phyloP scores from a whole-genome alignment of 2,329 filamentous ascomycete genomes.

The Fusarium caatingaense region DNA sequence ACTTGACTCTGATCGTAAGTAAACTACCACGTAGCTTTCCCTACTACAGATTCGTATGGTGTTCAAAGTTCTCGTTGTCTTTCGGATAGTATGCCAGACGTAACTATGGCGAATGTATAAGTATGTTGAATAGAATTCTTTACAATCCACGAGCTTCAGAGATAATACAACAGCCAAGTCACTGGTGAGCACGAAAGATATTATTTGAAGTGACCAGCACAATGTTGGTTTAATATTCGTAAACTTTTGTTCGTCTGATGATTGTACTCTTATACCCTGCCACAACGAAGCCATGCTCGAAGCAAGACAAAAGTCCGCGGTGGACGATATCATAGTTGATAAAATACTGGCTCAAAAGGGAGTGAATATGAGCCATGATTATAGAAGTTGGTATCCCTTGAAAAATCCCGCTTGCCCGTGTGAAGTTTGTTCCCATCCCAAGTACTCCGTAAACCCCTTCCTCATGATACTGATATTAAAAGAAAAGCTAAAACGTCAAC shows the following conservation, averaged over 20 bases:
- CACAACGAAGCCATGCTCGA: background rate
- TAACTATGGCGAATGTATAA: background rate
- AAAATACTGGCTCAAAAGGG: slow-evolving; percentile 14
- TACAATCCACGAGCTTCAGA: background rate
- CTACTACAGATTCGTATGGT: background rate
- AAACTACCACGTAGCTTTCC: too few species aligned
- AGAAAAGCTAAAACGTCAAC: slow-evolving; percentile 10
- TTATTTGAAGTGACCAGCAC: background rate
- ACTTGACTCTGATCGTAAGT: background rate
- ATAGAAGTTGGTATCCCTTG: slow-evolving; percentile 24
- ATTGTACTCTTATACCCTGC: background rate
- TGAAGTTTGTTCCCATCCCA: slow-evolving; percentile 7
- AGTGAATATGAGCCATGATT: slow-evolving; percentile 27
- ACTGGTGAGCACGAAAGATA: background rate
- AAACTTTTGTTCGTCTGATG: background rate
- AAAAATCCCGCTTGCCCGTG: slow-evolving; percentile 18
- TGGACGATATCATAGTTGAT: slow-evolving; percentile 18
- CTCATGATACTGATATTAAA: slow-evolving; percentile 15
- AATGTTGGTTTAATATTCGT: background rate
- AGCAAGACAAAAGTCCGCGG: background rate
- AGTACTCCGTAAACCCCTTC: slow-evolving; percentile 30
- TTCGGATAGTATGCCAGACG: background rate
- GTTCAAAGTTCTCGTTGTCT: background rate
- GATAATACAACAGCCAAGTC: background rate
- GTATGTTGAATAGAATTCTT: background rate